Evolutionary conservation across 257 asterid genomes (phyloP).

Genomic region (Dorcoceras hygrometricum): DNA sequence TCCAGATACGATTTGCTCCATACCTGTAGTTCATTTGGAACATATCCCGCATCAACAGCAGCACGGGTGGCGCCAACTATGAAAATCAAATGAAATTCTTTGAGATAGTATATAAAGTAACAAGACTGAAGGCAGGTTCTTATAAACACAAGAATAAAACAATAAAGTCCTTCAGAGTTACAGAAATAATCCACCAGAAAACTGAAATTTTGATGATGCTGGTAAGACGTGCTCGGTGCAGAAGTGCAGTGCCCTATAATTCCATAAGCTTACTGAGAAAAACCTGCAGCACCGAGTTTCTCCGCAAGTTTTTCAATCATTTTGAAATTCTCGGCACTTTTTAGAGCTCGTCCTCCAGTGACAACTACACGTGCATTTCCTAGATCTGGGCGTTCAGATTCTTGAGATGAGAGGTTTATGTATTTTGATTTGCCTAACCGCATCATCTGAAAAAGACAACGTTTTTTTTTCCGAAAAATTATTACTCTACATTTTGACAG

Average conservation of each 20-base stretch:
- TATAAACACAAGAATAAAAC: background rate
- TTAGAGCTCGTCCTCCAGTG: constrained; percentile 88
- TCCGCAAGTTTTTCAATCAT: constrained; percentile 89
- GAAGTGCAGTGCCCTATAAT: constrained; percentile 9
- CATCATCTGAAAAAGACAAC: constrained; percentile 47
- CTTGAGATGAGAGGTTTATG: constrained; percentile 70
- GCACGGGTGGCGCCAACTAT: constrained; percentile 99
- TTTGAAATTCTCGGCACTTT: constrained; percentile 90
- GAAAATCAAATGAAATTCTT: constrained; percentile 12
- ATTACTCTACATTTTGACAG: constrained; percentile 12
- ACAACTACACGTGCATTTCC: constrained; percentile 87
- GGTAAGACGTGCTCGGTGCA: constrained; percentile 2
- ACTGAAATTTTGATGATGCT: background rate
- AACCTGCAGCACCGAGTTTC: constrained; percentile 99
- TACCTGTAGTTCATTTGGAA: constrained; percentile 97
- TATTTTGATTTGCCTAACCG: constrained; percentile 69
- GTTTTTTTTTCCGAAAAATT: too few relatives aligned
- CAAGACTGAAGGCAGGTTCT: constrained; percentile 4
- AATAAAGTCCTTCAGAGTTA: background rate
- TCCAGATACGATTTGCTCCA: constrained; percentile 13
- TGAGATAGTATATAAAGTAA: constrained; percentile 15
- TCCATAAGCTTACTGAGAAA: constrained; percentile 12
- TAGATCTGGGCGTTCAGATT: constrained; percentile 82
- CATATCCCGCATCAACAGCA: constrained; percentile 98
- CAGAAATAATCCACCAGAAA: constrained; percentile 19